These are phyloP conservation scores for Tricladium varicosporioides DNA, from an alignment of 2,329 filamentous ascomycete species.

Conservation along the genomic window DNA sequence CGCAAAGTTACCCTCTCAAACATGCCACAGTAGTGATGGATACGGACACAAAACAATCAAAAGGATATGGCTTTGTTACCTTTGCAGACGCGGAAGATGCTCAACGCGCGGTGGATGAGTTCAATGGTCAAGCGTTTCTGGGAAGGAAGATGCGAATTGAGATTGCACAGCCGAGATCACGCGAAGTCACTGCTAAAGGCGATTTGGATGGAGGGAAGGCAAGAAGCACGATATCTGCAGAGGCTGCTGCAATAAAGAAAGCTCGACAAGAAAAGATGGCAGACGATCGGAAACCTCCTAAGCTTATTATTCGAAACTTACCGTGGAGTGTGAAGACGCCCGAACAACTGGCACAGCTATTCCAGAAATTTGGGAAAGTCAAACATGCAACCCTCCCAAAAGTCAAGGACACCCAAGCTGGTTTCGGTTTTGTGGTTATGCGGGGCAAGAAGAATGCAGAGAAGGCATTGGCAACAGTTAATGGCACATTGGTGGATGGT, in stretches of 20 bases:
- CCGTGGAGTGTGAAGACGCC: conserved; percentile 93
- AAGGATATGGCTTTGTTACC: conserved; percentile 95
- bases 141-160: conserved; percentile 84
- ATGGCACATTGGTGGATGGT: conserved; percentile 87
- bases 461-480: conserved; percentile 78
- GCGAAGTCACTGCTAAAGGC: conserved; percentile 55
- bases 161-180: conserved; percentile 79
- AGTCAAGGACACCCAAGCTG: conserved; percentile 65
- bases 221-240: conserved; percentile 34
- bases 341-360: conserved; percentile 75
- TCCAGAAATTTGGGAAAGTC: conserved; percentile 87
- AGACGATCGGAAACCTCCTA: conserved; percentile 61
- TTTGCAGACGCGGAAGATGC: conserved; percentile 94
- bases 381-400: conserved; percentile 84
- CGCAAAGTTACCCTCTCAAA: conserved; percentile 90
- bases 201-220: conserved; percentile 38
- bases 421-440: conserved; percentile 91
- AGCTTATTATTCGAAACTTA: conserved; percentile 86
- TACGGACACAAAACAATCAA: conserved; percentile 78
- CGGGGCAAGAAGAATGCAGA: conserved; percentile 88
- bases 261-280: conserved; percentile 60
- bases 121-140: conserved; percentile 74
- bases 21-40: conserved; percentile 93
- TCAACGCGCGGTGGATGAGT: conserved; percentile 72
- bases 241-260: conserved; percentile 44